Evolutionary conservation across 1,284 basidiomycete species (phyloP).

Genomic region (Fistulina hepatica): DNA sequence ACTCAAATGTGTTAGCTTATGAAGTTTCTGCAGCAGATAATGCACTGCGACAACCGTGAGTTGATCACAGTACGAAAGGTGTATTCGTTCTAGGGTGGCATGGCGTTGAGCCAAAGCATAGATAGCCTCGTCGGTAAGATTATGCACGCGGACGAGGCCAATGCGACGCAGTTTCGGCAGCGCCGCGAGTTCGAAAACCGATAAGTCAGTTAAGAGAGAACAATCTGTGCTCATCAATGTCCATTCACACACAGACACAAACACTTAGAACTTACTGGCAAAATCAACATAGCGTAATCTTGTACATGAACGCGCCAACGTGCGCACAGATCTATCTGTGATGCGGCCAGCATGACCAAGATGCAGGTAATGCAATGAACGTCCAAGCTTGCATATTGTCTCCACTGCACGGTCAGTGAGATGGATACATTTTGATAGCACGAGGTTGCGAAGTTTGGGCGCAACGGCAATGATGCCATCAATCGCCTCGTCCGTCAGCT

Average conservation of each 20-base stretch:
- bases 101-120: slow-evolving; percentile 76
- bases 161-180: slow-evolving; percentile 90
- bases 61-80: slow-evolving; percentile 96
- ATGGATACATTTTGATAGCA: slow-evolving; percentile 81
- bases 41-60: slow-evolving; percentile 88
- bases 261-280: slow-evolving; percentile 58
- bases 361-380: slow-evolving; percentile 91
- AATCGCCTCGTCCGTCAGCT: slow-evolving; percentile 80
- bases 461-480: slow-evolving; percentile 85
- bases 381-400: slow-evolving; percentile 80
- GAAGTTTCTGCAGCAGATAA: slow-evolving; percentile 79
- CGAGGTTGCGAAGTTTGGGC: slow-evolving; percentile 85
- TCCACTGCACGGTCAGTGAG: slow-evolving; percentile 84
- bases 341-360: slow-evolving; percentile 86
- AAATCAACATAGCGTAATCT: slow-evolving; percentile 95
- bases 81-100: slow-evolving; percentile 86
- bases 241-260: slow-evolving; percentile 7
- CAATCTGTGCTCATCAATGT: slow-evolving; percentile 50
- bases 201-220: slow-evolving; percentile 81
- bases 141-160: slow-evolving; percentile 87
- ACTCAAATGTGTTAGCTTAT: slow-evolving; percentile 88
- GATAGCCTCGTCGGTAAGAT: slow-evolving; percentile 90
- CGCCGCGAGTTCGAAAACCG: slow-evolving; percentile 82
- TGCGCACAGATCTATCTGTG: slow-evolving; percentile 82
- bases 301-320: slow-evolving; percentile 80